These are phyloP conservation scores for Penicillium chermesinum DNA, from an alignment of 495 filamentous ascomycete genomes.

Conservation along the genomic window DNA sequence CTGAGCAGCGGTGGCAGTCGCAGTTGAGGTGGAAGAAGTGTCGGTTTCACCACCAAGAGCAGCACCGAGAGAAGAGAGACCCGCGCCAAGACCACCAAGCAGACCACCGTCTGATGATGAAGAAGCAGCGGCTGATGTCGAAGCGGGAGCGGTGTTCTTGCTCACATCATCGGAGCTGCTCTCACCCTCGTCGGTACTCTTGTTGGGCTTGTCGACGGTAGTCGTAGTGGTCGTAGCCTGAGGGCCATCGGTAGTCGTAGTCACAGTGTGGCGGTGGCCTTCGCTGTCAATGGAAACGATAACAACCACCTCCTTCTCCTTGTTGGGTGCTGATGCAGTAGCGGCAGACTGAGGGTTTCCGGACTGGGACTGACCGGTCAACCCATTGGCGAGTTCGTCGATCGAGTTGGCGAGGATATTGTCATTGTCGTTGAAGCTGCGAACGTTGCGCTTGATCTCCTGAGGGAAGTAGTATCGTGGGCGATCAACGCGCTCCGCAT, in stretches of 20 bases:
- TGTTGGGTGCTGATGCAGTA: background rate
- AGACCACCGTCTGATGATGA: background rate
- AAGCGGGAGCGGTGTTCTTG: background rate
- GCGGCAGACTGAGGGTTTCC: no score
- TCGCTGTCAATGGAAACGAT: slow-evolving; percentile 17
- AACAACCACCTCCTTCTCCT: slow-evolving; percentile 18
- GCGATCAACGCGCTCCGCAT: slow-evolving; percentile 29
- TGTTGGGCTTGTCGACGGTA: slow-evolving; percentile 4
- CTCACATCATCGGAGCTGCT: background rate
- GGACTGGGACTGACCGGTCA: no score
- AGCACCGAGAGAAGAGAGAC: background rate
- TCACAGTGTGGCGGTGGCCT: slow-evolving; percentile 12
- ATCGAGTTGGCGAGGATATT: background rate
- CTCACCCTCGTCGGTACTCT: slow-evolving; percentile 2
- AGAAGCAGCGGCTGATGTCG: slow-evolving; percentile 3
- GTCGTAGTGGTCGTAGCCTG: slow-evolving; percentile 11
- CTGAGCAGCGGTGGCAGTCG: background rate
- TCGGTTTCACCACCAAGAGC: background rate
- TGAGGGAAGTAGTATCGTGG: slow-evolving; percentile 46
- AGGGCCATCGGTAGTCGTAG: slow-evolving; percentile 18
- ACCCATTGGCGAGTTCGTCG: background rate
- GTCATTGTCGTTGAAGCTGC: background rate
- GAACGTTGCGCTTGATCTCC: slow-evolving; percentile 40
- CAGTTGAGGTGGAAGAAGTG: no score
- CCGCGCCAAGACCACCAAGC: slow-evolving; percentile 1